Percentiles rank a stretch among this genome's conserved stretches.
phyloP scores from a whole-genome alignment of 1,284 basidiomycete species.

The Bondarzewia mesenterica region DNA sequence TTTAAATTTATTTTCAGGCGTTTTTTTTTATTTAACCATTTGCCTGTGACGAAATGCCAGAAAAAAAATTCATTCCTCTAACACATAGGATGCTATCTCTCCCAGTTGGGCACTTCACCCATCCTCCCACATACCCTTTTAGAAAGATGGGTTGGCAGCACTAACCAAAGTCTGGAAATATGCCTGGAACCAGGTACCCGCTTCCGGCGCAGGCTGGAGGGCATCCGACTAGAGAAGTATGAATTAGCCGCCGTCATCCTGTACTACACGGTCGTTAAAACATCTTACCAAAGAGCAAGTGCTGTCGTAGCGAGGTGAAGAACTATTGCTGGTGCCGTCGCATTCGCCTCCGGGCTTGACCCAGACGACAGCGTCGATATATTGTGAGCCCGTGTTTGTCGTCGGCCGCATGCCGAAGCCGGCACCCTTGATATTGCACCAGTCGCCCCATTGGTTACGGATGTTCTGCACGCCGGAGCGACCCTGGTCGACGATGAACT shows the following conservation, averaged over 20 bases:
- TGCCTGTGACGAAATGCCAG: too few species aligned
- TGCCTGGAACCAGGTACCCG: conserved; percentile 57
- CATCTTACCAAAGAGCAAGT: conserved; percentile 41
- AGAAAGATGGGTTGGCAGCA: conserved; percentile 47
- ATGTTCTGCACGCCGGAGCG: conserved; percentile 56
- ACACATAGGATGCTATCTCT: too few species aligned
- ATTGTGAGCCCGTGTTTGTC: conserved; percentile 41
- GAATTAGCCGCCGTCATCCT: neutral
- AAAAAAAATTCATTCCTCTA: too few species aligned
- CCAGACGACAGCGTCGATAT: conserved; percentile 60
- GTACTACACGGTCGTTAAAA: neutral
- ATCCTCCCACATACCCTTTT: conserved; percentile 8
- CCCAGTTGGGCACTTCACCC: too few species aligned
- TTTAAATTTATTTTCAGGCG: too few species aligned
- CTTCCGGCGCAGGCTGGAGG: conserved; percentile 47
- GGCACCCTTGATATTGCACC: conserved; percentile 56
- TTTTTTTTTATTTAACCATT: too few species aligned
- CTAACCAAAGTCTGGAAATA: conserved; percentile 49
- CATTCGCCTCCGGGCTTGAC: conserved; percentile 64
- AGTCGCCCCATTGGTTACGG: conserved; percentile 44
- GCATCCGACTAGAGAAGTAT: conserved; percentile 35
- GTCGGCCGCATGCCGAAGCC: conserved; percentile 58
- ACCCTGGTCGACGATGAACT: conserved; percentile 60
- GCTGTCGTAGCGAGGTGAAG: conserved; percentile 48
- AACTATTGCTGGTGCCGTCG: conserved; percentile 55